Conservation (phyloP, 805 yeast species). For the Schizosaccharomyces cryophilus region DNA sequence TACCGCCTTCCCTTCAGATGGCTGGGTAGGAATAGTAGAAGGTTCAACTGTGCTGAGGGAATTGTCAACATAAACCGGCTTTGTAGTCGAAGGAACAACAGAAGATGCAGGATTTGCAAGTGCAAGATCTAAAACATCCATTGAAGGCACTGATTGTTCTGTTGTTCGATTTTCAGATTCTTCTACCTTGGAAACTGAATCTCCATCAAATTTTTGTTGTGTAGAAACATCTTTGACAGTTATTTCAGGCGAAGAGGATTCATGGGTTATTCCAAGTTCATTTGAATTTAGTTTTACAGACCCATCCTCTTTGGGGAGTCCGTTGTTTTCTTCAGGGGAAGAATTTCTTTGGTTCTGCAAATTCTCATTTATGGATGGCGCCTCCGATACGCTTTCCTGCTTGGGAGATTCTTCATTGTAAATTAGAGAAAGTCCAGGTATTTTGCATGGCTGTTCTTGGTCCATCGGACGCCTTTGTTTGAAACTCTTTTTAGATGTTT, state of each 20-base stretch:
- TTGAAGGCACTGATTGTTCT: not conserved
- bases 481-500: not conserved
- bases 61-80: not conserved
- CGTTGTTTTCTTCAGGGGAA: too few species aligned
- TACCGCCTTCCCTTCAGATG: not conserved
- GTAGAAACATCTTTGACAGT: too few species aligned
- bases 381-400: too few species aligned
- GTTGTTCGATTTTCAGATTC: too few species aligned
- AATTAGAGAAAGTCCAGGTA: not conserved
- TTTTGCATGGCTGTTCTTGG: not conserved
- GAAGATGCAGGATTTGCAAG: not conserved
- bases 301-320: too few species aligned
- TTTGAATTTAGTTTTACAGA: too few species aligned
- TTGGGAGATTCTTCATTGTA: not conserved
- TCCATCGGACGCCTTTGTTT: slow-evolving; percentile 1
- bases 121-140: not conserved
- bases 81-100: not conserved
- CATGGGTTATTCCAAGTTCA: too few species aligned
- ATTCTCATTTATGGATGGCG: too few species aligned
- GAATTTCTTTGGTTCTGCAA: too few species aligned
- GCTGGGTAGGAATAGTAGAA: not conserved
- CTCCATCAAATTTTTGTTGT: too few species aligned
- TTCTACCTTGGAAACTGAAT: too few species aligned
- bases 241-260: too few species aligned
- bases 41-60: not conserved